Evolutionary conservation across 129 eudicot species (phyloP), one percentile per base, ranked within the genome.

Genomic region (Apium graveolens): DNA sequence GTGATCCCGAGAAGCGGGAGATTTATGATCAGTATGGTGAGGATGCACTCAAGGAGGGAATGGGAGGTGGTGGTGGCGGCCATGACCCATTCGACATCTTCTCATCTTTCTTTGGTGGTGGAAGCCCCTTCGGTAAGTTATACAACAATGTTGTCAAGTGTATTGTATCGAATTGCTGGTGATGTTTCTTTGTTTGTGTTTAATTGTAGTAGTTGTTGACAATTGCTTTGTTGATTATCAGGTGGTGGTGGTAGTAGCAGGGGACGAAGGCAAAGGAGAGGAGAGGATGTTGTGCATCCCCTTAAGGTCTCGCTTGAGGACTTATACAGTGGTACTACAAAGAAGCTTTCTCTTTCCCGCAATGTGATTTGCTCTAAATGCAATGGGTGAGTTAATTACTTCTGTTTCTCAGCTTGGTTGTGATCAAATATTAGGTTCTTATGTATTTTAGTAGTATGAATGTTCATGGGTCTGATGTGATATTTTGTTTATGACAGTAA

Each of bases 81-180:
- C 89, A 93, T 66, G 95, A 93, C 81, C 98, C 97, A 55, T 93
- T 93, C 72, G 98, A 93, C 86, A 91, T 93, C 86, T 93, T 93
- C 89, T 80, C 75, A 35, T 89, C 92, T 14, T 93, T 93, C 92
- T 93, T 93, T 41, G 93, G 96, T 66, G 93, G 96, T 57, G 93
- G 94, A n/a, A 86, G 78, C 74, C 92, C 98, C 6, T 93, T 93
- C 27, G 98, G 98, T 73, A 91, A 66, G 97, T 88, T 38, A 75
- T 81, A 29, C 69, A 38, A 3, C 26, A 21, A 21, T 20, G 5
- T 21, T 24, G 1, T n/a, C n/a, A n/a, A n/a, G n/a, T n/a, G n/a
- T n/a, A 3, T n/a, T n/a, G 26, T n/a, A 7, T 41, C 21, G 11
- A 27, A 27, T 41, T 1, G 10, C 3, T 3, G n/a, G 20, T 21